Evolutionary conservation across 805 yeast species (phyloP), one percentile per base, ranked within the genome.

Genomic region (Maudiozyma turicensis): DNA sequence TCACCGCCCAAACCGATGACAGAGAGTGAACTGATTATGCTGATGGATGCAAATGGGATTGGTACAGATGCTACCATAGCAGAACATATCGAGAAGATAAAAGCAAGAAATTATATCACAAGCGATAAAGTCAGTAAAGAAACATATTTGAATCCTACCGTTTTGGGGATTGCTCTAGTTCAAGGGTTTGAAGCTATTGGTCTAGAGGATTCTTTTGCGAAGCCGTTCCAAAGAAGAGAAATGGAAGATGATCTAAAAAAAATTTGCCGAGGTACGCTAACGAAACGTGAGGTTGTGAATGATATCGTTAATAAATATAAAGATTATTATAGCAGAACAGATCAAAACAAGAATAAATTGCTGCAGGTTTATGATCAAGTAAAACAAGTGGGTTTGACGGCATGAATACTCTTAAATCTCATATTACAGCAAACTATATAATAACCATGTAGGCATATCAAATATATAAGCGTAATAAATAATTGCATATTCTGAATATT

Each of bases 41-140:
- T 93, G 44, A 93, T 93, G 99, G 98, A 95, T 69, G 86, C 81
- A 9, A 93, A 93, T 65, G 98, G 98, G 0, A 93, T 93, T 43
- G 99, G 99, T 2, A 93, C 99, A 0, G 99, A 93, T 70, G 99
- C 99, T 0, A 93, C 99, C 0, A 95, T 93, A 66, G 99, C 98
- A 0, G 99, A 93, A 41, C 99, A 93, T 66, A 93, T 93, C 38
- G 89, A 85, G 50, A 90, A 86, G 60, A 81, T 93, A 41, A 68
- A 76, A 31, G 64, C 65, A 9, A 68, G 99, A 47, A 79, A 80
- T 15, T 95, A 90, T 58, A 77, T 86, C 5, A 67, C 65, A 14
- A 80, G 72, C 43, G 70, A 73, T 8, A 71, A 67, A 51, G 54
- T 54, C 7, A 67, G 66, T 5, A 68, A 67, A 42, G 69, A 70